A percentile compares a stretch with the other conserved stretches of the same genome.
Conservation (phyloP, 768 basidiomycete species). For the Leccinum pellstonianum region DNA sequence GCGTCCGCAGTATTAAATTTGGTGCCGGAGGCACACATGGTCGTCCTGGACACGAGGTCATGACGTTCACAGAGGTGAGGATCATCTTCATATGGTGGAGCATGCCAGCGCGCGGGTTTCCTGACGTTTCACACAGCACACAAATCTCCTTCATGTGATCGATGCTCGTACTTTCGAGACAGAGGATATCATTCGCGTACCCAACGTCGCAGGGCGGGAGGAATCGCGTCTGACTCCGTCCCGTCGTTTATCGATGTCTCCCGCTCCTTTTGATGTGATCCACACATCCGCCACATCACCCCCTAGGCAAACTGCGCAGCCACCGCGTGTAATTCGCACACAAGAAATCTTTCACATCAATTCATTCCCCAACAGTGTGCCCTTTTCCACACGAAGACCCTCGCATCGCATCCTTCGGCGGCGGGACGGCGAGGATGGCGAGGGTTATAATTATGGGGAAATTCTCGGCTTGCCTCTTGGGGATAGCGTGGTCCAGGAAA, state of each 20-base stretch:
- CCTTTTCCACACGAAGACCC: conserved; percentile 20
- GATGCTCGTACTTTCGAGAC: conserved; percentile 86
- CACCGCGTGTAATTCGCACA: conserved; percentile 45
- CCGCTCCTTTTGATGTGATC: conserved; percentile 11
- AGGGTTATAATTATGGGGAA: conserved; percentile 40
- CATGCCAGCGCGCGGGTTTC: not conserved
- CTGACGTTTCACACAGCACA: conserved; percentile 54
- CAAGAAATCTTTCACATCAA: conserved; percentile 53
- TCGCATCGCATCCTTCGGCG: conserved; percentile 22
- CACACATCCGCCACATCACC: conserved; percentile 11
- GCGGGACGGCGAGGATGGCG: conserved; percentile 30
- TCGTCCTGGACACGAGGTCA: conserved; percentile 61
- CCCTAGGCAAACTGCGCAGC: conserved; percentile 18
- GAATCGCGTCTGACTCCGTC: conserved; percentile 12
- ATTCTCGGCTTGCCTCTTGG: conserved; percentile 58
- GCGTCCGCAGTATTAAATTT: conserved; percentile 85
- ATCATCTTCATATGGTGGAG: not conserved
- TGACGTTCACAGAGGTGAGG: conserved; percentile 88
- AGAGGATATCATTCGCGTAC: conserved; percentile 65
- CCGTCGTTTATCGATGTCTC: conserved; percentile 12
- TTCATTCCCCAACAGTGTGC: conserved; percentile 12
- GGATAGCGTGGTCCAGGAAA: conserved; percentile 53
- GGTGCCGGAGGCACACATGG: conserved; percentile 53
- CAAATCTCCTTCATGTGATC: conserved; percentile 75
- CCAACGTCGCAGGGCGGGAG: conserved; percentile 34